Base-by-base conservation (phyloP, 2,329 filamentous ascomycete species). In the Arthrobotrys sphaeroides region DNA sequence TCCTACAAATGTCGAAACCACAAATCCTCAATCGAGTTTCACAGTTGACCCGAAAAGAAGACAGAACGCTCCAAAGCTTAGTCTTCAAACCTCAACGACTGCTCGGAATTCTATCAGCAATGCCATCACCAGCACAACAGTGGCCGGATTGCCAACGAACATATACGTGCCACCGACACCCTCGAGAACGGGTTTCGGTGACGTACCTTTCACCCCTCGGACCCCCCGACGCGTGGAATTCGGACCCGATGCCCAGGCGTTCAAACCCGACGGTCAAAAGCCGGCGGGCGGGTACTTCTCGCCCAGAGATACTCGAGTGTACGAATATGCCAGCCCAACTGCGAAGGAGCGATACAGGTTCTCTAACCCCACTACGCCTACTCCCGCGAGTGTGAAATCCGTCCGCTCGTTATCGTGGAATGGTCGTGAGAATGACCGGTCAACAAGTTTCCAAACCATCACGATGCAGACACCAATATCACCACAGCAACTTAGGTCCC, bases 161-260 rank as follows among this genome's bases (percentile, higher is more conserved):
- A 75, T 75, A 10, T 75, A 75, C 31, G 72, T 75, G 9, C 72
- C 72, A 22, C 72, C 72, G 2, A 75, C 72, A 20, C 72, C 72
- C 26, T 75, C 72, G 10, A 75, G 40, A 31, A 65, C 64, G 2
- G 57, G 68, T 12, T 75, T 75, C 18, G 26, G 36, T 18, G 64
- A 68, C 9, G 38, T 45, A 16, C 38, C 57, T 2, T 61, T 61
- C 12, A 57, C 61, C 2, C 64, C 59, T 18, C 47, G 59, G 16
- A 59, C 43, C 5, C 47, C 51, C 24, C 51, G 51, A 38, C 51
- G 51, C 9, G 38, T 55, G 51, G 51, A 55, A 5, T 55, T 55
- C 24, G 31, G 22, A 22, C 51, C 5, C 9, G 55, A 28, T 20
- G 13, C 22, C 10, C 40, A 43, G 26, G 22, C 26, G 10, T 55